phyloP scores from a whole-genome alignment of 352 stramenopile species.

The Globisporangium perplexum region DNA sequence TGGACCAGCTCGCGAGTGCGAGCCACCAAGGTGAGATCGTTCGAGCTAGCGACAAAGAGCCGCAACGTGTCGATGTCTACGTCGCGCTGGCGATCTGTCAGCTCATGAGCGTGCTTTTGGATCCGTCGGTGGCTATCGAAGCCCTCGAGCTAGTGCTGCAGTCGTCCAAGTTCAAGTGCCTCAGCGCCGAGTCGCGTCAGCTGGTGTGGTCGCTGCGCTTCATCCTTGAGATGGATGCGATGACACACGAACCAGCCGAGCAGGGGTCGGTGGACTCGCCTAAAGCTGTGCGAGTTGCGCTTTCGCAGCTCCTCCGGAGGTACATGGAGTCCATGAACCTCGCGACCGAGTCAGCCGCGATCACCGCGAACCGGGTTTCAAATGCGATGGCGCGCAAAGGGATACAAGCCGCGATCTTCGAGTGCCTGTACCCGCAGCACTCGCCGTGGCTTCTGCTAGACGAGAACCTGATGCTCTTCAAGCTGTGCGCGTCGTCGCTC shows the following conservation, averaged over 20 bases:
- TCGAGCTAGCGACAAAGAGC: background rate
- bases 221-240: constrained; percentile 28
- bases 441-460: constrained; percentile 21
- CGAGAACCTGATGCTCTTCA: constrained; percentile 30
- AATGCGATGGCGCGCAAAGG: constrained; percentile 14
- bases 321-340: constrained; percentile 40
- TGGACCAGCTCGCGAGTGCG: constrained; percentile 22
- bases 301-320: constrained; percentile 29
- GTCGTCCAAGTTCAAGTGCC: constrained; percentile 22
- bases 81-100: constrained; percentile 37
- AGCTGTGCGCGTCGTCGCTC: constrained; percentile 26
- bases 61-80: constrained; percentile 22
- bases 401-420: constrained; percentile 27
- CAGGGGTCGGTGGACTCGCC: constrained; percentile 1
- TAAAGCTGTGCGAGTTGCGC: constrained; percentile 11
- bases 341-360: constrained; percentile 22
- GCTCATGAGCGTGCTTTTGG: constrained; percentile 34
- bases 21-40: background rate
- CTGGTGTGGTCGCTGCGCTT: constrained; percentile 43
- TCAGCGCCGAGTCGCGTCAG: constrained; percentile 29
- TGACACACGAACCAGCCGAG: constrained; percentile 11
- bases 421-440: constrained; percentile 42
- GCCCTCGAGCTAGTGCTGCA: constrained; percentile 29
- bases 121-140: constrained; percentile 28
- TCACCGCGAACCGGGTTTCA: constrained; percentile 20